Conservation (phyloP, 2,329 filamentous ascomycete genomes). For the Calonectria hawksworthii region DNA sequence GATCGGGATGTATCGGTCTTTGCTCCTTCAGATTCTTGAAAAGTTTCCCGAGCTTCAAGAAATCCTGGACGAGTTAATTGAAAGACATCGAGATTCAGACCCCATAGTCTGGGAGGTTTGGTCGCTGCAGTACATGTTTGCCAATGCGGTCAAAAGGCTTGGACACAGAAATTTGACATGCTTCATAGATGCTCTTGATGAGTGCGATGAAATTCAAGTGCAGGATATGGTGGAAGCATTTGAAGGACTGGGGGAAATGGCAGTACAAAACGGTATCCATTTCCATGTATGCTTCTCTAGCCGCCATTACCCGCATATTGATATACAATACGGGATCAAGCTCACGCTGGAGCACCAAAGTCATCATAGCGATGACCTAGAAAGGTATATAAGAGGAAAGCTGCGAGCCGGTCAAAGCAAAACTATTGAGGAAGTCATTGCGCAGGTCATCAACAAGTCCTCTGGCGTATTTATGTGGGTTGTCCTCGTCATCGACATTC, state of each 20-base stretch:
- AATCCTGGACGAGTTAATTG: neutral
- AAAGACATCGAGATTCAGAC: too few relatives aligned
- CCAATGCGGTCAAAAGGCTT: accelerated
- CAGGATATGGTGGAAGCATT: slow-evolving; percentile 59
- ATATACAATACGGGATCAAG: slow-evolving; percentile 41
- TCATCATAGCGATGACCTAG: slow-evolving; percentile 45
- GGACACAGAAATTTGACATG: neutral
- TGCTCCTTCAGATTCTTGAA: neutral
- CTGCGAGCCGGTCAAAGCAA: neutral
- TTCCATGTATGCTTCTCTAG: slow-evolving; percentile 61
- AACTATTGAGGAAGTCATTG: neutral
- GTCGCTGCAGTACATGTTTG: neutral
- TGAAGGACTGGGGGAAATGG: slow-evolving; percentile 50
- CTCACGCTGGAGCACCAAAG: slow-evolving; percentile 44
- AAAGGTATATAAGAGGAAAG: slow-evolving; percentile 30
- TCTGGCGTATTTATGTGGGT: slow-evolving; percentile 62
- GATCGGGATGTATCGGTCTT: neutral
- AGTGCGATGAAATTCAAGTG: slow-evolving; percentile 59
- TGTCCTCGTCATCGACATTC: slow-evolving; percentile 53
- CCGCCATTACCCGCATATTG: slow-evolving; percentile 62
- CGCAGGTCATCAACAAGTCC: slow-evolving; percentile 52
- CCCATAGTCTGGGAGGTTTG: neutral
- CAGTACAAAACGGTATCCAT: neutral
- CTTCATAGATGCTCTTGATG: too few relatives aligned
- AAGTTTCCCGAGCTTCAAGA: neutral